Evolutionary conservation across 2,329 filamentous ascomycete species (phyloP).

Genomic region (Tolypocladium ovalisporum): DNA sequence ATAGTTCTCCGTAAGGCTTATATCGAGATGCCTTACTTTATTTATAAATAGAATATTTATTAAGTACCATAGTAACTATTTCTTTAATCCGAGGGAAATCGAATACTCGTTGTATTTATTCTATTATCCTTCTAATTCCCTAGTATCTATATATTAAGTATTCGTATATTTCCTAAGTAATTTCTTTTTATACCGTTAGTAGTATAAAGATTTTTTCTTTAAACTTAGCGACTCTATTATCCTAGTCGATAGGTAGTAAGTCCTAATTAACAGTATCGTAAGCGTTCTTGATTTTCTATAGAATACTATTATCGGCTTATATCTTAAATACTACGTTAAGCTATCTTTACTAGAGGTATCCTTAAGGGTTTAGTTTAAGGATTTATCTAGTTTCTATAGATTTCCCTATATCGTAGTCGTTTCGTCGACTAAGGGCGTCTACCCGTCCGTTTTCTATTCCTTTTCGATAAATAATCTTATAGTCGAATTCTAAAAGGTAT

Average conservation of each 20-base stretch:
- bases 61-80: no score
- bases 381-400: not conserved
- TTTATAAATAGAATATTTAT: no score
- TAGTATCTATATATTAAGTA: no score
- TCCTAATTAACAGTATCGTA: not conserved
- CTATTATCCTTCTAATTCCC: no score
- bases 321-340: not conserved
- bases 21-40: no score
- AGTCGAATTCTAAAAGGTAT: slow-evolving; percentile 1
- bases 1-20: no score
- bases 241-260: no score
- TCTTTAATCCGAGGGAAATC: no score
- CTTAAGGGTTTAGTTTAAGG: not conserved
- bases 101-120: no score
- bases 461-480: slow-evolving; percentile 10
- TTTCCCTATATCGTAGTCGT: not conserved
- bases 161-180: no score
- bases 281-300: not conserved
- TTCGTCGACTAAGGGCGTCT: not conserved
- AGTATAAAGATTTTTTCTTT: not conserved
- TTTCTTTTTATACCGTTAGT: not conserved
- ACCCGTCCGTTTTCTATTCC: not conserved
- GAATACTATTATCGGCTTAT: not conserved
- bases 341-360: not conserved
- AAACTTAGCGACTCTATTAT: not conserved